Evolutionary conservation across 2,329 filamentous ascomycete genomes (phyloP).

Genomic region (Pseudocercospora pini-densiflorae): DNA sequence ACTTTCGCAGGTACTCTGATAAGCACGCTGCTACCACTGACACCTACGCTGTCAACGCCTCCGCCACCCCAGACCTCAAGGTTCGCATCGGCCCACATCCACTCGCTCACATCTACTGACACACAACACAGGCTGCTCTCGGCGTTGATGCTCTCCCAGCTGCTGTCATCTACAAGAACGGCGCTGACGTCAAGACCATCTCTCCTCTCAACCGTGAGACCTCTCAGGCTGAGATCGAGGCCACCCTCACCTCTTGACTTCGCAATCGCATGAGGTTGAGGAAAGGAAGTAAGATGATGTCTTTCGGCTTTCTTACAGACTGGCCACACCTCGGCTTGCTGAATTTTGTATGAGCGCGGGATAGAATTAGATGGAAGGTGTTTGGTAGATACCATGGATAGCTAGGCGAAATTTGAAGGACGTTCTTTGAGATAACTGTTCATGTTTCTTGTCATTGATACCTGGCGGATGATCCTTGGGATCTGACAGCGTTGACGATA

Average conservation of each 20-base stretch:
- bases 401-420: neutral
- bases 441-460: neutral
- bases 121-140: neutral
- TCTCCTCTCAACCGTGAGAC: conserved; percentile 7
- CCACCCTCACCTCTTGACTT: conserved; percentile 2
- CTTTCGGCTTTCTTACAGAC: conserved; percentile 4
- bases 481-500: neutral
- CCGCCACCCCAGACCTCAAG: neutral
- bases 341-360: neutral
- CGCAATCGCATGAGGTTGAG: neutral
- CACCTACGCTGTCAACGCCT: conserved; percentile 1
- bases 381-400: neutral
- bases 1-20: neutral
- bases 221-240: conserved; percentile 7
- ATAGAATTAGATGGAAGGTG: neutral
- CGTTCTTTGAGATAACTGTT: neutral
- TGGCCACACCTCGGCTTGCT: conserved; percentile 1
- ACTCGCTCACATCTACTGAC: neutral
- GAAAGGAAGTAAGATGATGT: neutral
- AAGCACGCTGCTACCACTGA: conserved; percentile 5
- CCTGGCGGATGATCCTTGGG: neutral
- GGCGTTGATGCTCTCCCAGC: conserved; percentile 1
- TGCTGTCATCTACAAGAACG: conserved; percentile 8
- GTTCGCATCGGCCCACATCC: neutral
- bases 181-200: conserved; percentile 4